phyloP scores from a whole-genome alignment of 164 flowering plant genomes.

The Umbilicus rupestris region DNA sequence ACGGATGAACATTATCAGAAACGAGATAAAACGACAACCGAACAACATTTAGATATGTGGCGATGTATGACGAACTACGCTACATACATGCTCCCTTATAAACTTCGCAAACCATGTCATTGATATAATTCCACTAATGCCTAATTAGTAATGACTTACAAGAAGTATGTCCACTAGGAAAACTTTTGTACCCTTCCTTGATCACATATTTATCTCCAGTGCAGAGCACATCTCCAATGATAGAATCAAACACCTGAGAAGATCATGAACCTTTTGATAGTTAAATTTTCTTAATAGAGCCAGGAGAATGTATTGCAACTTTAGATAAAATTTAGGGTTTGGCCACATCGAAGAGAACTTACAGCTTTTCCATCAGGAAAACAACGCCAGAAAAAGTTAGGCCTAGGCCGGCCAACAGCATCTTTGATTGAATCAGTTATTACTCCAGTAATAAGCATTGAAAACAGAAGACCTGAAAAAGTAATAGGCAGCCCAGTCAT shows the following conservation, averaged over 20 bases:
- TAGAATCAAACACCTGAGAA: slow-evolving; percentile 18
- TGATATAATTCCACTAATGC: too few species aligned
- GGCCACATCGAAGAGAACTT: slow-evolving; percentile 9
- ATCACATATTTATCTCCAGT: background rate
- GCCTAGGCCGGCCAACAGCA: slow-evolving; percentile 6
- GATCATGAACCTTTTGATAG: background rate
- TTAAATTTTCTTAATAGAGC: background rate
- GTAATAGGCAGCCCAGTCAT: background rate
- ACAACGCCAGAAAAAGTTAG: slow-evolving; percentile 7
- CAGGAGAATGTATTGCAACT: background rate
- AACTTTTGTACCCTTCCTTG: slow-evolving; percentile 7
- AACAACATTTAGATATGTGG: too few species aligned
- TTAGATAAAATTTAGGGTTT: background rate
- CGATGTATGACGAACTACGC: too few species aligned
- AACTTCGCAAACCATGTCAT: too few species aligned
- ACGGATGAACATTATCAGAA: too few species aligned
- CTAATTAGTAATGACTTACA: background rate
- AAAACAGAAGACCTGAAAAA: slow-evolving; percentile 2
- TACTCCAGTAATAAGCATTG: background rate
- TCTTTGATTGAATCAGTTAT: slow-evolving; percentile 4
- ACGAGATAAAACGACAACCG: too few species aligned
- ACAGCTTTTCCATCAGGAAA: slow-evolving; percentile 22
- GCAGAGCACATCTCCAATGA: slow-evolving; percentile 1
- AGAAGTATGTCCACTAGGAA: slow-evolving; percentile 6
- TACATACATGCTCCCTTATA: too few species aligned